Evolutionary conservation across 768 basidiomycete genomes (phyloP).

Genomic region (Trametes elegans): DNA sequence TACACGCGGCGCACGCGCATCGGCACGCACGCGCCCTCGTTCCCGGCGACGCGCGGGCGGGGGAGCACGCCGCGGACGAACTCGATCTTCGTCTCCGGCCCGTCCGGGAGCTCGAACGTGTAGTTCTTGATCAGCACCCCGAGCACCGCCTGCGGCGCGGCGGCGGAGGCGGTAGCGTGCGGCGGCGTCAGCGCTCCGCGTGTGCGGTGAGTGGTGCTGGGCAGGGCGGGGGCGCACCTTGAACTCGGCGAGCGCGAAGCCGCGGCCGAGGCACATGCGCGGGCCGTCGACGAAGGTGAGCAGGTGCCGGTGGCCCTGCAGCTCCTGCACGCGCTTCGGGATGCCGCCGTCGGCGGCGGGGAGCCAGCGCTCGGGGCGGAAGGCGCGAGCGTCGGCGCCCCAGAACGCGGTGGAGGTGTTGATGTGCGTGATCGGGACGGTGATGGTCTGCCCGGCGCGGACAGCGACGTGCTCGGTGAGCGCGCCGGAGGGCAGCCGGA

Average conservation of each 20-base stretch:
- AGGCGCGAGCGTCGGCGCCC: constrained; percentile 44
- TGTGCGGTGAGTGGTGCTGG: neutral
- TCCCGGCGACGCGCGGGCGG: constrained; percentile 23
- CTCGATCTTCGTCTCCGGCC: constrained; percentile 33
- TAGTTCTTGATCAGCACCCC: constrained; percentile 42
- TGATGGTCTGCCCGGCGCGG: constrained; percentile 38
- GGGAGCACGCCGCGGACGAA: constrained; percentile 20
- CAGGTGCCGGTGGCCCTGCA: constrained; percentile 39
- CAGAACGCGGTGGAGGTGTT: constrained; percentile 42
- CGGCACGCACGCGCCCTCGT: constrained; percentile 25
- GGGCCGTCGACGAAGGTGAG: constrained; percentile 46
- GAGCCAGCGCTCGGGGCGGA: constrained; percentile 46
- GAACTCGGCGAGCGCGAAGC: constrained; percentile 41
- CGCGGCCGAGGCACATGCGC: constrained; percentile 43
- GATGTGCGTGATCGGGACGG: constrained; percentile 38
- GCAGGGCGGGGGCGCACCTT: constrained; percentile 31
- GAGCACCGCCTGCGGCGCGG: constrained; percentile 37
- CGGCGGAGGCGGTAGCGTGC: neutral
- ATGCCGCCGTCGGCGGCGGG: constrained; percentile 29
- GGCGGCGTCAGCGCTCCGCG: neutral
- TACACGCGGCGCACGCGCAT: constrained; percentile 27
- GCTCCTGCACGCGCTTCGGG: constrained; percentile 30
- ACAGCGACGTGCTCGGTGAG: constrained; percentile 35
- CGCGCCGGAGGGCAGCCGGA: constrained; percentile 8
- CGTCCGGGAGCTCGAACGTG: constrained; percentile 37